Evolutionary conservation across 2,329 filamentous ascomycete genomes (phyloP).

Genomic region (Pestalotiopsis fici): DNA sequence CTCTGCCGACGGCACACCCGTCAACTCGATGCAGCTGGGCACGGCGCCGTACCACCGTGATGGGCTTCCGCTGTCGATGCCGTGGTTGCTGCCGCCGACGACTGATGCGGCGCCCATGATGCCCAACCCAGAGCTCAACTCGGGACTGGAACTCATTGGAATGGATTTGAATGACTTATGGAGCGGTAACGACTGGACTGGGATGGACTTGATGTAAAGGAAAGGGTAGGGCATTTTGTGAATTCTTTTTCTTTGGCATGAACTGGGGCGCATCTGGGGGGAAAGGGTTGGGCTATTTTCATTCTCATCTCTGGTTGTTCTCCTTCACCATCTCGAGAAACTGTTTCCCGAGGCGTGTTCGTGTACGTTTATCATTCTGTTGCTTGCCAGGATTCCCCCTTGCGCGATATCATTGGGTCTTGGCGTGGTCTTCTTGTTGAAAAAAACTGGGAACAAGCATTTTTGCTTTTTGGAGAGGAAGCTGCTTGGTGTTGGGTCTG

Average conservation of each 20-base stretch:
- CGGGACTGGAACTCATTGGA: conserved; percentile 48
- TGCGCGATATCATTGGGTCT: neutral
- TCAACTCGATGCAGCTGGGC: conserved; percentile 18
- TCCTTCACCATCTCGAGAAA: neutral
- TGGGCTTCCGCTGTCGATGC: conserved; percentile 27
- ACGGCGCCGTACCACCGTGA: conserved; percentile 23
- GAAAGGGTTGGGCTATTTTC: neutral
- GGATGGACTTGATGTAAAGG: conserved; percentile 16
- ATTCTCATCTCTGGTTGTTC: neutral
- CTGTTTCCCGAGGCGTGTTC: neutral
- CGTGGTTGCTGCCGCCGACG: conserved; percentile 30
- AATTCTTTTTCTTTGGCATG: neutral
- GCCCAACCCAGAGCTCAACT: conserved; percentile 53
- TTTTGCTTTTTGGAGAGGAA: neutral
- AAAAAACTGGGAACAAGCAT: neutral
- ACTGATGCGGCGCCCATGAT: conserved; percentile 29
- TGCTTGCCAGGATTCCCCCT: neutral
- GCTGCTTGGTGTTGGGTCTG: no score
- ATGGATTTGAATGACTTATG: conserved; percentile 57
- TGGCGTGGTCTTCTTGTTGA: neutral
- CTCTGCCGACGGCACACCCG: conserved; percentile 27
- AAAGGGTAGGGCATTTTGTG: neutral
- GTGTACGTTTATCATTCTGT: neutral
- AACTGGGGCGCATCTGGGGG: neutral
- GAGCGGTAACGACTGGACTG: conserved; percentile 40